These are phyloP conservation scores for Tetrapisispora namnaoensis DNA, from an alignment of 805 yeast genomes.

Conservation along the genomic window DNA sequence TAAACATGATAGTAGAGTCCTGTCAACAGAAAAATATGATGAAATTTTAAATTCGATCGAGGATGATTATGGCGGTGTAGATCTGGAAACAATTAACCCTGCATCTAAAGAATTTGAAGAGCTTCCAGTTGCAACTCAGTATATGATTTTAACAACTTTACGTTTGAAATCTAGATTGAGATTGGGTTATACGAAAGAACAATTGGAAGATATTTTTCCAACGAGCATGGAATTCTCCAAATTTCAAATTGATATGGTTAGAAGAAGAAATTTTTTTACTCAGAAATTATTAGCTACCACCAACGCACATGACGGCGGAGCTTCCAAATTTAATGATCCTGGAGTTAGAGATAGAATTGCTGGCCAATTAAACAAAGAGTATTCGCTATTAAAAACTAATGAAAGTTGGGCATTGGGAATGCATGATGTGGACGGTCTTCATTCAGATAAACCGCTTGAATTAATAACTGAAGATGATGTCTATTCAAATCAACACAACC, in stretches of 20 bases:
- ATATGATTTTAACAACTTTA: conserved; percentile 75
- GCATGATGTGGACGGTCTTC: conserved; percentile 34
- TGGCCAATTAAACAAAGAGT: conserved; percentile 70
- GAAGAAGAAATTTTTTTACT: conserved; percentile 81
- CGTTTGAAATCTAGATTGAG: conserved; percentile 79
- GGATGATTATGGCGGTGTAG: conserved; percentile 55
- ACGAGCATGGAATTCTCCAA: conserved; percentile 81
- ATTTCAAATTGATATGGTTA: conserved; percentile 88
- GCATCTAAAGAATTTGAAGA: conserved; percentile 64
- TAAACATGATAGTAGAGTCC: conserved; percentile 58
- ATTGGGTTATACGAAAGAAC: conserved; percentile 92
- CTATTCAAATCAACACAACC: background rate
- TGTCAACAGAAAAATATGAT: conserved; percentile 62
- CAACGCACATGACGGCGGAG: conserved; percentile 57
- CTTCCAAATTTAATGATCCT: conserved; percentile 28
- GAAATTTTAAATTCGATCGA: conserved; percentile 43
- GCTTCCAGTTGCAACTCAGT: conserved; percentile 79
- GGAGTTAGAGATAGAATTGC: conserved; percentile 46
- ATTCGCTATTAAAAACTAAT: conserved; percentile 62
- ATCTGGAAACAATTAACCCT: conserved; percentile 71
- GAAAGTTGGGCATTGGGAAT: conserved; percentile 80
- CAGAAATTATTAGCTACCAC: conserved; percentile 75
- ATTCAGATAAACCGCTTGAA: conserved; percentile 38
- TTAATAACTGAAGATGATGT: conserved; percentile 32
- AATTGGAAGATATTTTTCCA: conserved; percentile 71